Conservation (phyloP, 106 monocot species). For the Dendrobium catenatum region DNA sequence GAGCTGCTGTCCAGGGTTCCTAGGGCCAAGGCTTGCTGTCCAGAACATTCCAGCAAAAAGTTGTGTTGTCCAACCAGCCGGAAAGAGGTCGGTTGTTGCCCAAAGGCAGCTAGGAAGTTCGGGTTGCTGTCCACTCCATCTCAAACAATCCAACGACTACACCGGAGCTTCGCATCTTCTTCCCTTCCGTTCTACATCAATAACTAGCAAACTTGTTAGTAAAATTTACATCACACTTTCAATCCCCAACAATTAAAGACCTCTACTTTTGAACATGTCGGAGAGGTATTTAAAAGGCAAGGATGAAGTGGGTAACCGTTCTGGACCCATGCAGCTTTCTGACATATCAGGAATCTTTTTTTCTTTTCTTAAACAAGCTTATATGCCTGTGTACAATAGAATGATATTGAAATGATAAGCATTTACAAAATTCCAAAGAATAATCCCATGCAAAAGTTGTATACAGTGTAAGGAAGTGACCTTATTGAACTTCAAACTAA, state of each 20-base stretch:
- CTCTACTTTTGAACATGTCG: background rate
- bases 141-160: too few relatives aligned
- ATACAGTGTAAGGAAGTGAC: slow-evolving; percentile 20
- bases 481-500: slow-evolving; percentile 58
- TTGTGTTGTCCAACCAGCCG: too few relatives aligned
- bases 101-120: too few relatives aligned
- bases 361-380: background rate
- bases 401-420: background rate
- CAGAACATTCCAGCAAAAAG: too few relatives aligned
- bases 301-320: background rate
- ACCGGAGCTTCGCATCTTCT: too few relatives aligned
- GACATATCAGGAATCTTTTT: background rate
- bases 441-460: background rate
- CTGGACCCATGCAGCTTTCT: background rate
- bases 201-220: too few relatives aligned
- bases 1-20: too few relatives aligned
- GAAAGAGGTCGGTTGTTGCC: too few relatives aligned
- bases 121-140: too few relatives aligned
- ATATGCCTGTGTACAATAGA: background rate
- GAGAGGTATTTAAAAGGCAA: background rate
- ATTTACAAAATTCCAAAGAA: background rate
- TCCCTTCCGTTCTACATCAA: too few relatives aligned
- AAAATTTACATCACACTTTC: background rate
- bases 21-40: too few relatives aligned
- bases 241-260: background rate